Percentiles rank a stretch among this genome's conserved stretches.
Conservation (phyloP, 176 grass and related monocot species). For the Phoenix dactylifera region DNA sequence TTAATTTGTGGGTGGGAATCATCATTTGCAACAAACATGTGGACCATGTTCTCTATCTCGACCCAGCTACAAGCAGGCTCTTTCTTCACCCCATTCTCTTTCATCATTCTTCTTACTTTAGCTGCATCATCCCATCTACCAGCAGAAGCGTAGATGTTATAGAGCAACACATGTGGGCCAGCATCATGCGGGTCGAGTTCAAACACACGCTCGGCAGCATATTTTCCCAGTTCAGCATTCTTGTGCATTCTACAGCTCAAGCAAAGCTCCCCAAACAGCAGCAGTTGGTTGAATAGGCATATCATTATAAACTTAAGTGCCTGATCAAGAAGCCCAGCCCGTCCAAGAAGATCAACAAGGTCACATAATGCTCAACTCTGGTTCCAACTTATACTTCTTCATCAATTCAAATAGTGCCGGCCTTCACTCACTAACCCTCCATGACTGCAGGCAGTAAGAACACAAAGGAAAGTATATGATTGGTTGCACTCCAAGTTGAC, state of each 20-base stretch:
- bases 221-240: slow-evolving; percentile 46
- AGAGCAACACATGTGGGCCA: slow-evolving; percentile 53
- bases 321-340: slow-evolving; percentile 48
- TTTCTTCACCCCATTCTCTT: slow-evolving; percentile 51
- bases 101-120: slow-evolving; percentile 66
- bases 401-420: slow-evolving; percentile 49
- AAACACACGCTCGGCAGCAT: slow-evolving; percentile 50
- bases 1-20: slow-evolving; percentile 34
- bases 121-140: slow-evolving; percentile 55
- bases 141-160: slow-evolving; percentile 62
- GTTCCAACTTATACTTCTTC: slow-evolving; percentile 38
- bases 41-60: slow-evolving; percentile 50
- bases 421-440: slow-evolving; percentile 58
- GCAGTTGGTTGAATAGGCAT: slow-evolving; percentile 56
- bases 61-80: slow-evolving; percentile 79
- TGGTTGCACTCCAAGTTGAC: slow-evolving; percentile 41
- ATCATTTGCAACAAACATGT: slow-evolving; percentile 71
- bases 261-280: slow-evolving; percentile 69
- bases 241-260: slow-evolving; percentile 71
- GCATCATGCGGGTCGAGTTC: slow-evolving; percentile 52
- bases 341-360: slow-evolving; percentile 49
- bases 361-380: slow-evolving; percentile 52
- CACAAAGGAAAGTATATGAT: slow-evolving; percentile 50
- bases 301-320: slow-evolving; percentile 43
- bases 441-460: slow-evolving; percentile 62